Base-by-base conservation (phyloP, 495 filamentous ascomycete genomes). In the Neurospora sp. region DNA sequence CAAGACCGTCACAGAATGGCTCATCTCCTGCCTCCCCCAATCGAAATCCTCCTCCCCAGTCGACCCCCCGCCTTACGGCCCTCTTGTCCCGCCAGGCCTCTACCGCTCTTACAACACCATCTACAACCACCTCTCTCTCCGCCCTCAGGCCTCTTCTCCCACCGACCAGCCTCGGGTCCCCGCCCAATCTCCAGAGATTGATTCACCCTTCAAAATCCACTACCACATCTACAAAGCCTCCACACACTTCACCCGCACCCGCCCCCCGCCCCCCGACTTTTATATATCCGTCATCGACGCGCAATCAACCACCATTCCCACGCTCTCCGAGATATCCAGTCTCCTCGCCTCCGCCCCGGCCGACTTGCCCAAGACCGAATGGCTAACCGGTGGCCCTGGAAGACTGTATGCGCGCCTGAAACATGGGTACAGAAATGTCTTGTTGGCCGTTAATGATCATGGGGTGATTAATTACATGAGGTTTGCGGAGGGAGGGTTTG, bases 401-500 rank as follows among this genome's bases (percentile, higher is more conserved):
- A 76, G 79, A 35, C 69, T 85, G 69, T 94, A 93, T 75, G 84
- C 85, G 73, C 86, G 91, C n/a, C 80, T 98, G 73, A 94, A 92
- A 77, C 89, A 97, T 71, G 96, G 93, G 14, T 91, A 92, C 78
- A 87, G 94, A 73, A 94, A 92, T 79, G 93, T 94, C 8, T 83
- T 97, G 69, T 76, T 99, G 20, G 96, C 94, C 0, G 88, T 98
- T 6, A 93, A 97, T 10, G 96, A 98, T 78, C 87, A 93, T 72
- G 96, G 96, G 0, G 85, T 99, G 39, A 91, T 94, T 40, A 98
- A 94, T 78, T 99, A 93, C 79, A 81, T 97, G 69, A 87, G 92
- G 42, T 82, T 97, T 70, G 89, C 85, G 9, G 94, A 98, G 82
- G 90, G 89, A 12, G 91, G 88, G 14, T 97, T 98, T 81, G 90